Evolutionary conservation across 805 yeast species (phyloP).

Genomic region (Wickerhamiella shivajii): DNA sequence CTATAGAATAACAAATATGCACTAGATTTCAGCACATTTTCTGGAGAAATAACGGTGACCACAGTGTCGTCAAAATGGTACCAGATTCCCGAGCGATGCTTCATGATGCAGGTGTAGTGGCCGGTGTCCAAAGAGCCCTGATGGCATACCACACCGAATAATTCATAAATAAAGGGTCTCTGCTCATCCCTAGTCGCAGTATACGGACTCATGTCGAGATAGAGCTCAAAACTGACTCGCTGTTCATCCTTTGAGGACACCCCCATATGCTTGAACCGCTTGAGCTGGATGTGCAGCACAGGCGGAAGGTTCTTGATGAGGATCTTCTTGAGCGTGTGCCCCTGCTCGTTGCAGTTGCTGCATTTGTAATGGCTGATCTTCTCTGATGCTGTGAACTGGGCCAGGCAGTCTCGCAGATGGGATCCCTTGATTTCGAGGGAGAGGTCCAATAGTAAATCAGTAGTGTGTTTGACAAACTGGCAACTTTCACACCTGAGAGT

Average conservation of each 20-base stretch:
- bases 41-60: conserved; percentile 48
- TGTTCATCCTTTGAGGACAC: conserved; percentile 55
- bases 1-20: conserved; percentile 59
- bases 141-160: conserved; percentile 78
- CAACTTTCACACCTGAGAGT: conserved; percentile 64
- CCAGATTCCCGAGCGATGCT: conserved; percentile 40
- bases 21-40: conserved; percentile 50
- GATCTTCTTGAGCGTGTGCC: conserved; percentile 60
- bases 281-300: conserved; percentile 70
- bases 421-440: conserved; percentile 49
- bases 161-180: conserved; percentile 45
- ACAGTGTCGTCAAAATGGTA: conserved; percentile 81
- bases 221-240: conserved; percentile 56
- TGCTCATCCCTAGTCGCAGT: conserved; percentile 11
- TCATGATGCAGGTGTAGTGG: conserved; percentile 73
- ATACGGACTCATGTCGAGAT: conserved; percentile 57
- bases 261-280: conserved; percentile 45
- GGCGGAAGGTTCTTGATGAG: conserved; percentile 57
- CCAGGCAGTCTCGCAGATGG: conserved; percentile 48
- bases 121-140: conserved; percentile 92
- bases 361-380: conserved; percentile 66
- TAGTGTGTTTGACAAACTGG: conserved; percentile 44
- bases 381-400: conserved; percentile 66
- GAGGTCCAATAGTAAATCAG: conserved; percentile 82
- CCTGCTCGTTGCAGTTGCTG: conserved; percentile 42